Evolutionary conservation across 768 basidiomycete species (phyloP).

Genomic region (Boletus bicolor): DNA sequence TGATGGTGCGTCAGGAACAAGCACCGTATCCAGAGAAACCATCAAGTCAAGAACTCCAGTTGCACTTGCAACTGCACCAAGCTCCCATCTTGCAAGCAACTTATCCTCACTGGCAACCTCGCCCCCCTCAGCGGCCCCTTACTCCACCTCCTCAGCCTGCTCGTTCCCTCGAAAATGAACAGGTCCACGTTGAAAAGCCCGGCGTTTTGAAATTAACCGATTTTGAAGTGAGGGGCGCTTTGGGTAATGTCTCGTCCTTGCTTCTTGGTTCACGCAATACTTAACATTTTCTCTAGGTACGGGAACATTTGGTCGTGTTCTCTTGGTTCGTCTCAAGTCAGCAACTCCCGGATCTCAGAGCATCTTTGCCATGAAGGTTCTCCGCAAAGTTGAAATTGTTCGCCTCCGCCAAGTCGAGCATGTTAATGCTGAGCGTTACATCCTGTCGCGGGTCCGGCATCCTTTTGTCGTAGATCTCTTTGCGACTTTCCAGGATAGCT

Average conservation of each 20-base stretch:
- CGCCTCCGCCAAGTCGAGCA: constrained; percentile 95
- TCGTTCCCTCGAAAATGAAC: constrained; percentile 66
- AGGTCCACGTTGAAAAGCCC: constrained; percentile 54
- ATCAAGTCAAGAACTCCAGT: constrained; percentile 8
- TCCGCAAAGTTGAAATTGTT: constrained; percentile 82
- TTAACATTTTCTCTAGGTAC: constrained; percentile 57
- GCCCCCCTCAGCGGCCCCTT: constrained; percentile 2
- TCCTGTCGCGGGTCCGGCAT: constrained; percentile 86
- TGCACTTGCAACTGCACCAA: constrained; percentile 5
- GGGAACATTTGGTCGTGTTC: constrained; percentile 92
- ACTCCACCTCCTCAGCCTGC: constrained; percentile 40
- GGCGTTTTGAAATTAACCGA: constrained; percentile 66
- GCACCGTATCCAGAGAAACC: constrained; percentile 7
- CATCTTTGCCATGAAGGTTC: constrained; percentile 86
- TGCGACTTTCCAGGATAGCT: constrained; percentile 90
- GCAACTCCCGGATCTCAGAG: constrained; percentile 41
- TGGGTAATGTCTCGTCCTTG: constrained; percentile 46
- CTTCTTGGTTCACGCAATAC: not conserved
- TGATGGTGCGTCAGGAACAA: constrained; percentile 15
- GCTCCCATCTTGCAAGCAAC: constrained; percentile 2
- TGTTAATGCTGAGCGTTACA: constrained; percentile 93
- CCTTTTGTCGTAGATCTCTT: constrained; percentile 97
- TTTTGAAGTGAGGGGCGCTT: constrained; percentile 76
- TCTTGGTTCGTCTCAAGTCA: constrained; percentile 76
- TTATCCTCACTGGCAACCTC: constrained; percentile 13